Conservation (phyloP, 257 asterid genomes). For the Echium plantagineum region DNA sequence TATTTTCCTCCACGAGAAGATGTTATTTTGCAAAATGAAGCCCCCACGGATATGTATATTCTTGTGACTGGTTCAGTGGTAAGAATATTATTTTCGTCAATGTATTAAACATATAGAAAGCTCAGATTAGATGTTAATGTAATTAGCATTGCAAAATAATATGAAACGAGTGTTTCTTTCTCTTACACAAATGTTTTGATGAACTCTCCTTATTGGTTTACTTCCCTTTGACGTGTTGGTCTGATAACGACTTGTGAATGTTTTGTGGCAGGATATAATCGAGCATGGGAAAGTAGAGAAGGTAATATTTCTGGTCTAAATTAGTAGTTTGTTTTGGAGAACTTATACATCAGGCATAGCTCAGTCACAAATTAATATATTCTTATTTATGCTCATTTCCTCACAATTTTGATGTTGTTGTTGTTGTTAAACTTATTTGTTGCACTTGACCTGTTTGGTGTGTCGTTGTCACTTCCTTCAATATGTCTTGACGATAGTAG, state of each 20-base stretch:
- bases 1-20: constrained; percentile 70
- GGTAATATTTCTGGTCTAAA: constrained; percentile 19
- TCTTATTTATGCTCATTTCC: neutral
- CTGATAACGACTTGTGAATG: constrained; percentile 2
- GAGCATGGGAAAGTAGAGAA: constrained; percentile 24
- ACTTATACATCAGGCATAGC: neutral
- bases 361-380: neutral
- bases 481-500: neutral
- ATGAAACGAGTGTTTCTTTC: too few relatives aligned
- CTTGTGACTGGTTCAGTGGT: constrained; percentile 68
- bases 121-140: neutral
- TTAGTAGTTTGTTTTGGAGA: neutral
- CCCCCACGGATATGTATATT: constrained; percentile 63
- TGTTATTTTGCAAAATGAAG: constrained; percentile 63
- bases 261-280: constrained; percentile 46
- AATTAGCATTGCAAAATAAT: neutral
- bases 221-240: neutral
- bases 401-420: neutral
- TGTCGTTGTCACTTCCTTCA: neutral
- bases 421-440: neutral
- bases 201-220: neutral
- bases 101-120: neutral
- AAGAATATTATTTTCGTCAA: constrained; percentile 4
- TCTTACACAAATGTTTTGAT: neutral
- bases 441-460: neutral